phyloP scores from a whole-genome alignment of 2,329 filamentous ascomycete genomes.

The Claviceps maximensis region DNA sequence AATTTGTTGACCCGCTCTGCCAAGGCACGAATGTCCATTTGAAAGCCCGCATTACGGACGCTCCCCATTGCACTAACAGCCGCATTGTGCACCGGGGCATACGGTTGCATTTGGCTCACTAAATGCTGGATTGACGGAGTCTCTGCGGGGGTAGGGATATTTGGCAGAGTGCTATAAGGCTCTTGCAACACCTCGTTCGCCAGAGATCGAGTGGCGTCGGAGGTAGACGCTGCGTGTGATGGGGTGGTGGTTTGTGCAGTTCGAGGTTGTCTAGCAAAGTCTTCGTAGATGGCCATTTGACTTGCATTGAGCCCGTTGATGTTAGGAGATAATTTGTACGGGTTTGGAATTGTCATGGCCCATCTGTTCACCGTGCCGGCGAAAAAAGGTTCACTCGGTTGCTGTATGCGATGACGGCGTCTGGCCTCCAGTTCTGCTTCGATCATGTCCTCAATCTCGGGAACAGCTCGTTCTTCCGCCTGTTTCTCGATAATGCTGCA shows the following conservation, averaged over 20 bases:
- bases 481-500: slow-evolving; percentile 92
- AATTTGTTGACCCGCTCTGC: slow-evolving; percentile 45
- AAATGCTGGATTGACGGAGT: slow-evolving; percentile 42
- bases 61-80: slow-evolving; percentile 27
- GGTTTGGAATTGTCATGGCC: slow-evolving; percentile 87
- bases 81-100: slow-evolving; percentile 37
- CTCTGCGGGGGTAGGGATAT: slow-evolving; percentile 45
- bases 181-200: slow-evolving; percentile 53
- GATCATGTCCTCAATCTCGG: slow-evolving; percentile 91
- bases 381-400: slow-evolving; percentile 74
- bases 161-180: slow-evolving; percentile 43
- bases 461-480: slow-evolving; percentile 81
- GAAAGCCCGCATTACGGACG: slow-evolving; percentile 34
- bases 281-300: slow-evolving; percentile 91
- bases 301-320: slow-evolving; percentile 67
- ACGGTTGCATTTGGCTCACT: slow-evolving; percentile 39
- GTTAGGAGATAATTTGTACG: slow-evolving; percentile 70
- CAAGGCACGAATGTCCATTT: slow-evolving; percentile 38
- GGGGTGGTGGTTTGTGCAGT: slow-evolving; percentile 40
- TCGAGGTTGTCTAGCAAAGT: slow-evolving; percentile 79
- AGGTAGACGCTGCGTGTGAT: slow-evolving; percentile 42
- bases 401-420: slow-evolving; percentile 58
- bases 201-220: slow-evolving; percentile 47
- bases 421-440: slow-evolving; percentile 67
- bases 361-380: slow-evolving; percentile 74